Evolutionary conservation across 805 yeast species (phyloP), one percentile per base, ranked within the genome.

Genomic region (Millerago galiae): DNA sequence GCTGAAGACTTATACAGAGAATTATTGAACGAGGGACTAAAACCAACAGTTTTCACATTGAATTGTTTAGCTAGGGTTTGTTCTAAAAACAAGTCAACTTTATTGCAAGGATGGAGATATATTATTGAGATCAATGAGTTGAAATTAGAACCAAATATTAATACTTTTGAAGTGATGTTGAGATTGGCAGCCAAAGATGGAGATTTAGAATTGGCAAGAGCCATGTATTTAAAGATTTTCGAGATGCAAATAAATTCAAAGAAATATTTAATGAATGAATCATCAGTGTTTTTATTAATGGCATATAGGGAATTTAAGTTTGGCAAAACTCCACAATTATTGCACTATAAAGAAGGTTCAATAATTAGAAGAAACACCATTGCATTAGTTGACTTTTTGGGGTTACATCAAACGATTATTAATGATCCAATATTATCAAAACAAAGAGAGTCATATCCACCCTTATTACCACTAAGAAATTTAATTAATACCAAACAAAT

Each of bases 151-250:
- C 78, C 47, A 16, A 62, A 63, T 35, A 43, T 72, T 8, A 66
- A 66, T 18, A 71, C 83, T 0, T 69, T 80, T 50, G 83, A 81
- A 47, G 71, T 78, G 13, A 79, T 91, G 79, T 70, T 91, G 65
- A 74, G 81, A 47, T 62, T 91, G 37, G 77, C 93, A n/a, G 82
- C 88, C 0, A 70, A 70, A 45, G 89, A 89, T 54, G 93, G 95
- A 0, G 96, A 90, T 58, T 61, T 84, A 15, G 67, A 77, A 6
- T 66, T 87, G 35, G 70, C 86, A 1, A 70, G 98, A 51, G 87
- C 91, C 0, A 58, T 84, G 29, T 83, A 74, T 60, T 62, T 66
- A 43, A 71, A 70, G 47, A 65, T 74, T 44, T 60, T 64, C 45
- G 64, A 65, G 40, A 55, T 68, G 65, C 63, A 41, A 44, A 10